phyloP scores from a whole-genome alignment of 2,329 filamentous ascomycete genomes.

The Harringtonia lauricola region DNA sequence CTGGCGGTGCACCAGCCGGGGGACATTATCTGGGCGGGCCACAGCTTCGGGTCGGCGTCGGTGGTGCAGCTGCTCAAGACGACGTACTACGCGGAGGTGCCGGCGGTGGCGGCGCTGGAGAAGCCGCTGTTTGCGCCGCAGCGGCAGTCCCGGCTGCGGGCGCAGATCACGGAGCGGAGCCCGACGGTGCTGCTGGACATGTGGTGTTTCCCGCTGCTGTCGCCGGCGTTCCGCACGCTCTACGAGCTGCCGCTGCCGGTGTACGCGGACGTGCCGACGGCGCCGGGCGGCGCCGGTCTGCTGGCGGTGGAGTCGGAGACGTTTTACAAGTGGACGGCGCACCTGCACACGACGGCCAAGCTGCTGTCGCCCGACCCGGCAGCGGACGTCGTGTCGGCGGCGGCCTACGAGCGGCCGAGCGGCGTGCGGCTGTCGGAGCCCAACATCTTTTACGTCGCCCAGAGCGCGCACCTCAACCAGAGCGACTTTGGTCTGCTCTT shows the following conservation, averaged over 20 bases:
- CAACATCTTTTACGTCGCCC: slow-evolving; percentile 62
- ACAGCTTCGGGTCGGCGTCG: slow-evolving; percentile 72
- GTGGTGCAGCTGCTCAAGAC: slow-evolving; percentile 69
- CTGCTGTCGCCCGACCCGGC: slow-evolving; percentile 48
- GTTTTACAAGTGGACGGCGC: slow-evolving; percentile 68
- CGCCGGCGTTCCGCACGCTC: slow-evolving; percentile 50
- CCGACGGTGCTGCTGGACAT: slow-evolving; percentile 65
- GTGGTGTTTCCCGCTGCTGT: slow-evolving; percentile 66
- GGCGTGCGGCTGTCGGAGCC: slow-evolving; percentile 37
- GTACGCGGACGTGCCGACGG: slow-evolving; percentile 40
- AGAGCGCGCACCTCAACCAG: slow-evolving; percentile 72
- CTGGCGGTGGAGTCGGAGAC: slow-evolving; percentile 65
- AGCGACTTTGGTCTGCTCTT: slow-evolving; percentile 78
- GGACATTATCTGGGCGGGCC: slow-evolving; percentile 63
- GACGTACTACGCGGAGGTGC: slow-evolving; percentile 52
- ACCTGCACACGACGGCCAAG: slow-evolving; percentile 58
- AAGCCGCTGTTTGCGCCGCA: slow-evolving; percentile 51
- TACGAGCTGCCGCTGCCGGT: slow-evolving; percentile 63
- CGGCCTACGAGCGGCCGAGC: slow-evolving; percentile 30
- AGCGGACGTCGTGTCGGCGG: slow-evolving; percentile 27
- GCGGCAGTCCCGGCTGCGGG: slow-evolving; percentile 40
- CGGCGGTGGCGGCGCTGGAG: slow-evolving; percentile 34
- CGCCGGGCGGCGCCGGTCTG: slow-evolving; percentile 45
- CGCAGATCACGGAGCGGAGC: slow-evolving; percentile 57
- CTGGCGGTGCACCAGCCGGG: slow-evolving; percentile 63